A percentile compares a stretch with the other conserved stretches of the same genome.
Conservation (phyloP, 2,329 filamentous ascomycete genomes). For the Cordyceps javanica region DNA sequence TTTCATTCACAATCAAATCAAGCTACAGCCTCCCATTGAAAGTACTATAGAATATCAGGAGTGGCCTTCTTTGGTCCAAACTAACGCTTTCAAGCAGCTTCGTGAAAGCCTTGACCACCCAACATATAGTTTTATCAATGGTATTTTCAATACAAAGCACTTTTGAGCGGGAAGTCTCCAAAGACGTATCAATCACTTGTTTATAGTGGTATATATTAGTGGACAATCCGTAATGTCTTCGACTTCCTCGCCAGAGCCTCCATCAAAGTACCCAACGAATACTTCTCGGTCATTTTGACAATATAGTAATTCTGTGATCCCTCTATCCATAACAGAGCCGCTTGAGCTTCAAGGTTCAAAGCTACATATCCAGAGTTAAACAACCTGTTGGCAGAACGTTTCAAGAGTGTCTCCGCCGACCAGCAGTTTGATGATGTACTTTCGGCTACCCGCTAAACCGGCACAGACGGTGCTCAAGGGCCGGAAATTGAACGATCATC, state of each 20-base stretch:
- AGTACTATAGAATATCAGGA: not conserved
- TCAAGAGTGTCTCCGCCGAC: constrained; percentile 25
- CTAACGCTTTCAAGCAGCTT: not conserved
- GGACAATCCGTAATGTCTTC: constrained; percentile 28
- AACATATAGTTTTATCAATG: no score
- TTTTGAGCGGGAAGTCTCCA: no score
- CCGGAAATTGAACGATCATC: not conserved
- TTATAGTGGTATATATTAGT: no score
- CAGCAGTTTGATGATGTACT: constrained; percentile 43
- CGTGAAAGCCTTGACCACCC: not conserved
- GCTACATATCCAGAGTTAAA: constrained; percentile 25
- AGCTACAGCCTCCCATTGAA: not conserved
- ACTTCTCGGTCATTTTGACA: constrained; percentile 25
- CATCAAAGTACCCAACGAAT: constrained; percentile 24
- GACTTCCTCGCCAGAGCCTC: constrained; percentile 19
- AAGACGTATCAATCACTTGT: no score
- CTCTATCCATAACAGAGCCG: no score
- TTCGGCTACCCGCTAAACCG: constrained; percentile 40
- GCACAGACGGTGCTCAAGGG: constrained; percentile 20
- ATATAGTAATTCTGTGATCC: no score
- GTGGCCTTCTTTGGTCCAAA: not conserved
- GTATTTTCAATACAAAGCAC: no score
- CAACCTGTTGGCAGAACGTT: constrained; percentile 25
- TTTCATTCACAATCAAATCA: not conserved
- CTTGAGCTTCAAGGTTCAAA: no score